Evolutionary conservation across 345 rosid genomes (phyloP).

Genomic region (Melaleuca alternifolia): DNA sequence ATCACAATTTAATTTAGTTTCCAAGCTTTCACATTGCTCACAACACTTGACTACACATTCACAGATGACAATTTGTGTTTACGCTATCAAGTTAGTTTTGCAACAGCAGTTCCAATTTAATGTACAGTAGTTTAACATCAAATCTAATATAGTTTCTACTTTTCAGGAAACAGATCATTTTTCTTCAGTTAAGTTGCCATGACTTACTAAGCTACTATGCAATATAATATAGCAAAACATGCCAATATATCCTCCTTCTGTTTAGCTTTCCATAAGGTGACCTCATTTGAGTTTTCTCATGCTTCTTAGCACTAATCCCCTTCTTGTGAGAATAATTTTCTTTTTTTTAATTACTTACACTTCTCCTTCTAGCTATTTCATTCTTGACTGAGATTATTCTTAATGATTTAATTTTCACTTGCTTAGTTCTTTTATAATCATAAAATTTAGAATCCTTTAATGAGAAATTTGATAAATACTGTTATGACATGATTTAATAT

Average conservation of each 20-base stretch:
- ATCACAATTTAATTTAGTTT: not conserved
- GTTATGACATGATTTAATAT: not conserved
- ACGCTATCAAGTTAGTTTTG: not conserved
- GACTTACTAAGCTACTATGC: not conserved
- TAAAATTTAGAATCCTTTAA: not conserved
- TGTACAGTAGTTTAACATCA: not conserved
- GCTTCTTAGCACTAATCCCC: not conserved
- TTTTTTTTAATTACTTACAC: not conserved
- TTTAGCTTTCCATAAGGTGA: not conserved
- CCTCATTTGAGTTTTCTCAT: not conserved
- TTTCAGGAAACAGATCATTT: not conserved
- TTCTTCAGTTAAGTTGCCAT: not conserved
- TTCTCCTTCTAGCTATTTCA: not conserved
- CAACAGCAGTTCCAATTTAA: not conserved
- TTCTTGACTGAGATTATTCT: not conserved
- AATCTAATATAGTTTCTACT: not conserved
- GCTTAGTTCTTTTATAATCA: not conserved
- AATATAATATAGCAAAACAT: not conserved
- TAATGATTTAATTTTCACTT: not conserved
- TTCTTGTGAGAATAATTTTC: not conserved
- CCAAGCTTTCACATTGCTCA: not conserved
- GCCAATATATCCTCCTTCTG: not conserved
- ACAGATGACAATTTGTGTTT: not conserved
- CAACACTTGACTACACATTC: not conserved
- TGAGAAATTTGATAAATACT: not conserved